Evolutionary conservation across 2,329 filamentous ascomycete genomes (phyloP), one percentile per base, ranked within the genome.

Genomic region (Diaporthe citri): DNA sequence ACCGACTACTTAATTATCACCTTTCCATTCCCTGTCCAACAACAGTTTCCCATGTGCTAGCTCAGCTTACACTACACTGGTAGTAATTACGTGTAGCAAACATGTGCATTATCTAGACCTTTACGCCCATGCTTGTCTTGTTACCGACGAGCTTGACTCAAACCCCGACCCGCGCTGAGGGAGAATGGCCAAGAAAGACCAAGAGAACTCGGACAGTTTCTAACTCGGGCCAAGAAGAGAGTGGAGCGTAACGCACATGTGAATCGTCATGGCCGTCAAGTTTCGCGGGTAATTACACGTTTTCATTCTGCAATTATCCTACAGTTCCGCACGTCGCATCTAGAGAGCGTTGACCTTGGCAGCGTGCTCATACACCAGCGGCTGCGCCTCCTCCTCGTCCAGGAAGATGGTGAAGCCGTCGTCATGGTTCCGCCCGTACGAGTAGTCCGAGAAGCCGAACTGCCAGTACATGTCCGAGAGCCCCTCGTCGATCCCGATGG

Each of bases 401-500:
- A 90, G 77, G 77, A 84, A 90, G 66, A 90, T 89, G 1, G 89
- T 90, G 78, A 90, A 90, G 0, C 88, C 88, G 71, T 90, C 89
- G 57, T 90, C 82, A 69, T 90, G 82, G 78, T 90, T 90, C 56
- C 85, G 83, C 0, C 89, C 88, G 52, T 88, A 89, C 4, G 87
- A 89, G 77, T 86, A 90, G 0, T 82, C 83, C 6, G 83, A 85
- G 77, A 82, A 90, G 0, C 89, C 89, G 77, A 84, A 90, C 76
- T 90, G 89, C 89, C 89, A 90, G 81, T 86, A 90, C 84, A 90
- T 83, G 76, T 90, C 88, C 3, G 86, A 81, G 79, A 90, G 83
- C 77, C 86, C 85, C 78, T 88, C 84, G 73, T 86, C 81, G 9
- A 88, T 77, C 20, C 82, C 83, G 7, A 88, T 88, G 34, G 83